phyloP scores from a whole-genome alignment of 192 early-diverging fungal species.

The Haplosporangium gracile region DNA sequence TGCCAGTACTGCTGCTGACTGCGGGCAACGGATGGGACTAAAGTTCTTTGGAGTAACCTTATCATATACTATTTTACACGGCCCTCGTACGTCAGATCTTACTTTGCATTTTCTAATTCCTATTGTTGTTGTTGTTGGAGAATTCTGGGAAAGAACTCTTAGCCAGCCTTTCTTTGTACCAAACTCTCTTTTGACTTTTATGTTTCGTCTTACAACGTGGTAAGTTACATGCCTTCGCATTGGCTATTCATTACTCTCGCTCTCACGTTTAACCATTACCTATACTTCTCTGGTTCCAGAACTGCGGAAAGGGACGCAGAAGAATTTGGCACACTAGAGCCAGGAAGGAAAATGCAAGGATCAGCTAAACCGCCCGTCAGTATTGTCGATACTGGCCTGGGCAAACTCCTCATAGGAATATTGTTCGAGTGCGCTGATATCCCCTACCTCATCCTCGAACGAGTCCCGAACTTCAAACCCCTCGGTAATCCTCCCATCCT shows the following conservation, averaged over 20 bases:
- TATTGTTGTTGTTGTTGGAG: no score
- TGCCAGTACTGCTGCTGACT: not conserved
- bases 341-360: no score
- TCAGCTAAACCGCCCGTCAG: not conserved
- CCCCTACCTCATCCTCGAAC: constrained; percentile 4
- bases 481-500: not conserved
- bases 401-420: not conserved
- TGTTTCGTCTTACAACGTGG: not conserved
- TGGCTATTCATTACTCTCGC: not conserved
- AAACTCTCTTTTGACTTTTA: not conserved
- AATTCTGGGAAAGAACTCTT: not conserved
- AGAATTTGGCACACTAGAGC: no score
- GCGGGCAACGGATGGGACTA: not conserved
- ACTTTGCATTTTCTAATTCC: not conserved
- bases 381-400: constrained; percentile 13
- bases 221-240: not conserved
- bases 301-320: no score
- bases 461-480: not conserved
- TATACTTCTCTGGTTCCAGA: no score
- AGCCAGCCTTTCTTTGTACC: no score
- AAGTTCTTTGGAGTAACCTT: not conserved
- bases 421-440: not conserved
- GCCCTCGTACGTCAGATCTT: not conserved
- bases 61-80: not conserved
- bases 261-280: not conserved